Conservation (phyloP, 108 stramenopile genomes). For the Hondaea fermentalgiana region DNA sequence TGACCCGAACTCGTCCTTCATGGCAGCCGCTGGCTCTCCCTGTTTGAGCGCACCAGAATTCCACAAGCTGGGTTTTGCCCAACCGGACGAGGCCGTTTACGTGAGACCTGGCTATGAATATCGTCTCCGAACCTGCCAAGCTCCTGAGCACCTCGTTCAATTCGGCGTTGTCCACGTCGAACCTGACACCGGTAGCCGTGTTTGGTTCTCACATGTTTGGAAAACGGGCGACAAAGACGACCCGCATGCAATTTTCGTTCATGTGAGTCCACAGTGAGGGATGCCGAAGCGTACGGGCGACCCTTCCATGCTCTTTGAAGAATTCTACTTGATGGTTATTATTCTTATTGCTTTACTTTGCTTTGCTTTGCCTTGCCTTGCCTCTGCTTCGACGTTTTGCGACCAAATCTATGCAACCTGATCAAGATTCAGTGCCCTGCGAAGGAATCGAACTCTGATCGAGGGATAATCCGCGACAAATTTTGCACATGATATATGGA, state of each 20-base stretch:
- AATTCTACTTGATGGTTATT: no score
- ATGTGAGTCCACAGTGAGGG: no score
- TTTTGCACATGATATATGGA: no score
- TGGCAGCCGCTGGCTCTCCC: not conserved
- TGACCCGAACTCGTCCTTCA: not conserved
- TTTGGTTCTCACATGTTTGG: not conserved
- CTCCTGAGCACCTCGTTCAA: not conserved
- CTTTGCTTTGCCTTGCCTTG: no score
- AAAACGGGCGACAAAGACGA: not conserved
- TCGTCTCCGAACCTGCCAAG: not conserved
- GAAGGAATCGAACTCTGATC: no score
- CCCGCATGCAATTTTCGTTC: not conserved
- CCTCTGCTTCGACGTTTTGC: no score
- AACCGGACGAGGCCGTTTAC: not conserved
- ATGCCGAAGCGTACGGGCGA: no score
- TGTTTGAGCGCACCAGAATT: not conserved
- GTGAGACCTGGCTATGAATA: not conserved
- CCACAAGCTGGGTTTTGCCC: not conserved
- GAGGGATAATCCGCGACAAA: no score
- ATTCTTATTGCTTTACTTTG: no score
- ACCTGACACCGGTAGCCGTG: not conserved
- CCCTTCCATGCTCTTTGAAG: no score
- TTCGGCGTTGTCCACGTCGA: not conserved
- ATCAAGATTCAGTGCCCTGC: no score
- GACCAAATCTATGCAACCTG: no score